Percentiles rank a stretch among this genome's conserved stretches.
Evolutionary conservation across 441 rosid species (phyloP).

Genomic region (Corymbia calophylla): DNA sequence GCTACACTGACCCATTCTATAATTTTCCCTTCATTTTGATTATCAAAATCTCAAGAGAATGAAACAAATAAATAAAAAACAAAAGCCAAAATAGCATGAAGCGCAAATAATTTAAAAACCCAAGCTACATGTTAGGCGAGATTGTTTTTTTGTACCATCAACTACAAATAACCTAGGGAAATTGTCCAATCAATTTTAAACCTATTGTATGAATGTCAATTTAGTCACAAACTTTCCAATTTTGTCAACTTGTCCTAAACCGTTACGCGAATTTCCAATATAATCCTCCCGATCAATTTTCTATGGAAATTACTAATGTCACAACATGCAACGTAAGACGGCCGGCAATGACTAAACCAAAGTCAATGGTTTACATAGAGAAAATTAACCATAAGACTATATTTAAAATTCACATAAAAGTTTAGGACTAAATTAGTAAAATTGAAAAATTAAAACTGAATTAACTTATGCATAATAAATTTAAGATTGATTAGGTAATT

Average conservation of each 20-base stretch:
- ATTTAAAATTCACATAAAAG: background rate
- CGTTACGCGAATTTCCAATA: accelerated
- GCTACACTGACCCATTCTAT: background rate
- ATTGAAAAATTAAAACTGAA: background rate
- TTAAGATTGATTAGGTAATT: background rate
- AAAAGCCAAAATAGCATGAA: background rate
- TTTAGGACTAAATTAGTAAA: background rate
- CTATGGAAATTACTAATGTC: accelerated
- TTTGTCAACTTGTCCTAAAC: background rate
- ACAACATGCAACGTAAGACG: accelerated
- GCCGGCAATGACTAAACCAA: background rate
- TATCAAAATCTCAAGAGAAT: background rate
- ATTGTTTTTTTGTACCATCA: background rate
- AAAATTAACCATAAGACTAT: background rate
- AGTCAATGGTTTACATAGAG: accelerated
- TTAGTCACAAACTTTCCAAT: background rate
- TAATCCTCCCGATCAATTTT: background rate
- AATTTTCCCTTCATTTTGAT: background rate
- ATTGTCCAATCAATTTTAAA: background rate
- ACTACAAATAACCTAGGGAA: background rate
- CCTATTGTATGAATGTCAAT: background rate
- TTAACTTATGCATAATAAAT: background rate
- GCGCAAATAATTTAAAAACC: background rate
- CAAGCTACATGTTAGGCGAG: accelerated
- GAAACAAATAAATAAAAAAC: background rate